These are phyloP conservation scores for Leptographium lundbergii DNA, from an alignment of 2,329 filamentous ascomycete species.

Conservation along the genomic window DNA sequence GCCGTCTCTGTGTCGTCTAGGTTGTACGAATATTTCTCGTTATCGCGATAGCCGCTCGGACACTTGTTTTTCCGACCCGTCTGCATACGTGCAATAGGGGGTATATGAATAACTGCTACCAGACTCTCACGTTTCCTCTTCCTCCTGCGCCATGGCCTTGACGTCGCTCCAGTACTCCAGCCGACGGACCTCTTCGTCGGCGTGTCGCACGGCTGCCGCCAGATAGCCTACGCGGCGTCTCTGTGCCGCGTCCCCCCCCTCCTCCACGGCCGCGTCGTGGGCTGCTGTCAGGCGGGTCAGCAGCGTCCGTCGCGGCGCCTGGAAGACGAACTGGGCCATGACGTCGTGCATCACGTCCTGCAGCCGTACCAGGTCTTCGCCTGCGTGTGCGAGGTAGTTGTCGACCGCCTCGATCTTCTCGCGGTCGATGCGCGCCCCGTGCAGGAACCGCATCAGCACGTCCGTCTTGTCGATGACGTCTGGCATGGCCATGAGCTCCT, in stretches of 20 bases:
- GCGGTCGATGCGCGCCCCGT: conserved; percentile 62
- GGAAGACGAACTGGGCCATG: conserved; percentile 80
- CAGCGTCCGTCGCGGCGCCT: conserved; percentile 69
- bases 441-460: conserved; percentile 56
- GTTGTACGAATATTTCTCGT: too few relatives aligned
- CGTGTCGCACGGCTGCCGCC: conserved; percentile 60
- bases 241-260: neutral
- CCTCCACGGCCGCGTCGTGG: conserved; percentile 28
- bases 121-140: too few relatives aligned
- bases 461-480: conserved; percentile 49
- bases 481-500: conserved; percentile 10
- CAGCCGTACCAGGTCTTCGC: conserved; percentile 62
- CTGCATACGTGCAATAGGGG: conserved; percentile 7
- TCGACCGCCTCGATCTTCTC: conserved; percentile 77
- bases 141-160: conserved; percentile 51
- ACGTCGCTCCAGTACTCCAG: conserved; percentile 85
- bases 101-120: neutral
- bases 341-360: conserved; percentile 69
- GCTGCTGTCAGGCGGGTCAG: conserved; percentile 56
- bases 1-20: neutral
- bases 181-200: conserved; percentile 66
- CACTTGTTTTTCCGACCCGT: neutral
- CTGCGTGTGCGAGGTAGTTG: conserved; percentile 66
- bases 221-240: conserved; percentile 49
- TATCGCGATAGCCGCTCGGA: too few relatives aligned